Evolutionary conservation across 139 green algal genomes (phyloP).

Genomic region (Asterochloris erici): DNA sequence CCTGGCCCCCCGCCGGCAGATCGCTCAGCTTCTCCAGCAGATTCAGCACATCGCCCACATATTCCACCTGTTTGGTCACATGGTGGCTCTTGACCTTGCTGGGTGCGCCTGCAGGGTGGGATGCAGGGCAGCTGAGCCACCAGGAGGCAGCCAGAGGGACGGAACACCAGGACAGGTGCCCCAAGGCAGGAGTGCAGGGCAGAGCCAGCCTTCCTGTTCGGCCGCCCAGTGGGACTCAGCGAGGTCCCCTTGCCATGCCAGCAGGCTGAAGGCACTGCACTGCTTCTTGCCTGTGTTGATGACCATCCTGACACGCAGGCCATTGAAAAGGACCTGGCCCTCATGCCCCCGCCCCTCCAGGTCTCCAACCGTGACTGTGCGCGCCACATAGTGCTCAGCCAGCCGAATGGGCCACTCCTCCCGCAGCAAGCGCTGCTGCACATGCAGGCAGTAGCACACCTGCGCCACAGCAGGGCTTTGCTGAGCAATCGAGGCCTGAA

Average conservation of each 20-base stretch:
- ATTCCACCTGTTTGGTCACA: conserved; percentile 21
- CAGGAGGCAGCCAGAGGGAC: no score
- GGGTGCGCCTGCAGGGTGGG: neutral
- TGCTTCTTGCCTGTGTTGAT: conserved; percentile 28
- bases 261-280: no score
- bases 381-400: conserved; percentile 6
- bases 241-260: no score
- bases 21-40: conserved; percentile 8
- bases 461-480: neutral
- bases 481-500: no score
- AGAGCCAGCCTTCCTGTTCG: no score
- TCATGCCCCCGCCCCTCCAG: neutral
- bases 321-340: conserved; percentile 13
- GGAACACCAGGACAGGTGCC: no score
- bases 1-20: conserved; percentile 16
- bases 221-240: no score
- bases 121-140: no score
- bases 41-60: conserved; percentile 15
- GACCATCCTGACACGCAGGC: conserved; percentile 29
- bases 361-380: conserved; percentile 12
- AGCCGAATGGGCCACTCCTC: conserved; percentile 15
- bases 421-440: conserved; percentile 13
- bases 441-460: conserved; percentile 12
- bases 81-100: conserved; percentile 7
- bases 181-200: no score